A percentile compares a stretch with the other conserved stretches of the same genome.
Evolutionary conservation across 192 early-diverging fungal species (phyloP).

Genomic region (Coemansia pectinata): DNA sequence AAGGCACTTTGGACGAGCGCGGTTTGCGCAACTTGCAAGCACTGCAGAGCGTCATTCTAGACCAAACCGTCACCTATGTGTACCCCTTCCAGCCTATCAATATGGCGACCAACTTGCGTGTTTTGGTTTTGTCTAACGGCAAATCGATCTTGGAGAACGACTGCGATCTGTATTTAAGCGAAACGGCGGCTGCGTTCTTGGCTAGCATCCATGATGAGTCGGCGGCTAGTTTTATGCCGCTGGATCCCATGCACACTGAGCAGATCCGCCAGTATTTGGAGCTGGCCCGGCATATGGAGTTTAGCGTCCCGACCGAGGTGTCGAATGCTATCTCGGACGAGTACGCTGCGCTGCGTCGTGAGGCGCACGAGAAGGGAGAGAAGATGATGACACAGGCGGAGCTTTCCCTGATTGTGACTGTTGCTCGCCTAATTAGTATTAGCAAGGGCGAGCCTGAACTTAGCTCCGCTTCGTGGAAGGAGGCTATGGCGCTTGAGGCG

Average conservation of each 20-base stretch:
- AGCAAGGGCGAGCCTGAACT: constrained; percentile 45
- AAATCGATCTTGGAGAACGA: constrained; percentile 71
- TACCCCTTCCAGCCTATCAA: constrained; percentile 73
- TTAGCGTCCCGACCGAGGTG: constrained; percentile 61
- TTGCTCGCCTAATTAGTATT: constrained; percentile 49
- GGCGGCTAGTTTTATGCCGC: constrained; percentile 18
- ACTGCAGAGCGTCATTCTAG: constrained; percentile 59
- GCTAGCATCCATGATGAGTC: constrained; percentile 1
- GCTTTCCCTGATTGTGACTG: constrained; percentile 42
- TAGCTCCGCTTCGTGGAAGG: constrained; percentile 41
- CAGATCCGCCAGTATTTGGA: constrained; percentile 64
- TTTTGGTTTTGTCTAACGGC: constrained; percentile 64
- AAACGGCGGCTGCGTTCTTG: constrained; percentile 23
- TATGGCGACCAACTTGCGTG: constrained; percentile 65
- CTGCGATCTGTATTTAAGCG: constrained; percentile 56
- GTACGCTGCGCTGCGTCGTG: constrained; percentile 35
- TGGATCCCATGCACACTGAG: constrained; percentile 53
- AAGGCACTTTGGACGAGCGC: constrained; percentile 66
- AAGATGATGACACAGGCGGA: constrained; percentile 50
- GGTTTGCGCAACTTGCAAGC: constrained; percentile 74
- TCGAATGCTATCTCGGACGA: constrained; percentile 62
- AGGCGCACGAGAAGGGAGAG: constrained; percentile 35
- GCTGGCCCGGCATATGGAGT: constrained; percentile 53
- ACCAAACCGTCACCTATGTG: constrained; percentile 65
- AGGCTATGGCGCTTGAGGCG: constrained; percentile 38